Evolutionary conservation across 345 rosid genomes (phyloP).

Genomic region (Salix viminalis): DNA sequence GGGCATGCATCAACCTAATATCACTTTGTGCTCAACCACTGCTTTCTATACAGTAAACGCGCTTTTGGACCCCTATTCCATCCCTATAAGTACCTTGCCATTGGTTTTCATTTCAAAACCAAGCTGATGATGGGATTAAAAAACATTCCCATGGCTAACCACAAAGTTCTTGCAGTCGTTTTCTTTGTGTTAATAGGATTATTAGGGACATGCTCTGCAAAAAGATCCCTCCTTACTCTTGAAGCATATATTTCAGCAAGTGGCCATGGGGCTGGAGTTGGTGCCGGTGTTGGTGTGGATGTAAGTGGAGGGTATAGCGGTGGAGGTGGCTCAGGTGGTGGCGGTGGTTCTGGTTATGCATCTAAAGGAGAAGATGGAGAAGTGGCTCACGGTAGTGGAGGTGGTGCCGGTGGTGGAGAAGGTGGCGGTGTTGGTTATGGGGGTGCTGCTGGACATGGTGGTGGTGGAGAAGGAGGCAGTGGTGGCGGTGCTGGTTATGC

Average conservation of each 20-base stretch:
- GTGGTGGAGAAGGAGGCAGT: slow-evolving; percentile 7
- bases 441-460: slow-evolving; percentile 10
- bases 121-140: neutral
- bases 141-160: slow-evolving; percentile 4
- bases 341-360: slow-evolving; percentile 9
- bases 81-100: slow-evolving; percentile 14
- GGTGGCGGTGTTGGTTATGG: slow-evolving; percentile 8
- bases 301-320: slow-evolving; percentile 2
- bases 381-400: slow-evolving; percentile 4
- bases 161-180: neutral
- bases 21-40: neutral
- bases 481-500: neutral
- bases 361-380: neutral
- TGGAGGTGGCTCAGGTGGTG: slow-evolving; percentile 14
- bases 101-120: neutral
- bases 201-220: slow-evolving; percentile 13
- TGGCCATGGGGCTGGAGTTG: slow-evolving; percentile 9
- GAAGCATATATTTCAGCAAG: neutral
- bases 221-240: slow-evolving; percentile 9
- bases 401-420: slow-evolving; percentile 6
- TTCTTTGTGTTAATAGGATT: slow-evolving; percentile 1
- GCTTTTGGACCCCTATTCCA: slow-evolving; percentile 3
- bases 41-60: neutral
- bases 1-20: neutral
- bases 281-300: slow-evolving; percentile 5